Evolutionary conservation across 768 basidiomycete genomes (phyloP).

Genomic region (Suillus bovinus): DNA sequence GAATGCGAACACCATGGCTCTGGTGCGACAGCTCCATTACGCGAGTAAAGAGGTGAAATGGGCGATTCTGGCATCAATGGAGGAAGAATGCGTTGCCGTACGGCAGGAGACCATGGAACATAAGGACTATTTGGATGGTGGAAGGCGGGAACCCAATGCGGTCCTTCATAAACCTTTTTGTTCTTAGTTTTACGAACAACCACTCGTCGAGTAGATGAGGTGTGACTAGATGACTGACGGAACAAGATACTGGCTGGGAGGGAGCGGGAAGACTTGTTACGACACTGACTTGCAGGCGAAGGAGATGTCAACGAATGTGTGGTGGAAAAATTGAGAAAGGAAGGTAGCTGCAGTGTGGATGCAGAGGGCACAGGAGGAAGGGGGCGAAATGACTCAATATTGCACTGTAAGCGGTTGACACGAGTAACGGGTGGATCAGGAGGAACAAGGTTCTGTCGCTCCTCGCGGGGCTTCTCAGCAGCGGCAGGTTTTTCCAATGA

Average conservation of each 20-base stretch:
- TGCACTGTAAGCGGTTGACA: constrained; percentile 9
- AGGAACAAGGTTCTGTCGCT: constrained; percentile 5
- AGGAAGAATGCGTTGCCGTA: constrained; percentile 43
- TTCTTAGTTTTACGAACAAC: constrained; percentile 18
- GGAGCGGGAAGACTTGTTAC: constrained; percentile 9
- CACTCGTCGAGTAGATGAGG: constrained; percentile 16
- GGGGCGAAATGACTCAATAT: constrained; percentile 25
- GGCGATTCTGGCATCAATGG: constrained; percentile 39
- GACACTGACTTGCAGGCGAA: constrained; percentile 11
- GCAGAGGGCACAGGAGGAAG: constrained; percentile 37
- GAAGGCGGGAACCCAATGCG: constrained; percentile 38
- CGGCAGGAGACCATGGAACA: constrained; percentile 47
- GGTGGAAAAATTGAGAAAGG: constrained; percentile 35
- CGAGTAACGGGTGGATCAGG: constrained; percentile 17
- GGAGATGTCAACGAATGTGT: constrained; percentile 20
- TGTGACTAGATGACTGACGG: constrained; percentile 17
- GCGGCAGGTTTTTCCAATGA: not conserved
- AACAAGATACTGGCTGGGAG: constrained; percentile 22
- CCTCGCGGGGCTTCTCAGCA: not conserved
- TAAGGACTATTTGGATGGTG: constrained; percentile 58
- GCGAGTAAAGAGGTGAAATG: constrained; percentile 35
- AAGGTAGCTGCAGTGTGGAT: constrained; percentile 41
- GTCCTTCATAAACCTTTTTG: constrained; percentile 28
- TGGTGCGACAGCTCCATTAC: constrained; percentile 42
- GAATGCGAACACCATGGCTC: constrained; percentile 37